A percentile compares a stretch with the other conserved stretches of the same genome.
phyloP scores from a whole-genome alignment of 345 rosid genomes.

The Aquilaria malaccensis region DNA sequence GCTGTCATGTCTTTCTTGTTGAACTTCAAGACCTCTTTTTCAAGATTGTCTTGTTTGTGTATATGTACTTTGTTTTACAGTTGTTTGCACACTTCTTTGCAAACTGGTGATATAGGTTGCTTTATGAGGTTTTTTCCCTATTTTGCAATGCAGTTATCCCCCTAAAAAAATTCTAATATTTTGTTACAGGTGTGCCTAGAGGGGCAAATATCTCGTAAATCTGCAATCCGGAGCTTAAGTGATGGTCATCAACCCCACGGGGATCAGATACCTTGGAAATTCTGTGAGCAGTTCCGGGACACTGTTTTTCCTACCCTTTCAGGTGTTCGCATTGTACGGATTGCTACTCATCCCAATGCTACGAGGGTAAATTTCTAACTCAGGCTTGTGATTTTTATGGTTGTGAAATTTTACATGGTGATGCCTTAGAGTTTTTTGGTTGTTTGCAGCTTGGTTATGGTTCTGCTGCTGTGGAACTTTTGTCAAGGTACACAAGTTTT shows the following conservation, averaged over 20 bases:
- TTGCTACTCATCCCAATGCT: constrained; percentile 96
- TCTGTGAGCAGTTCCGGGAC: constrained; percentile 82
- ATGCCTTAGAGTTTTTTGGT: background rate
- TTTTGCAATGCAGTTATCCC: background rate
- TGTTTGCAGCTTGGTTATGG: constrained; percentile 91
- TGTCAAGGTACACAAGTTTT: constrained; percentile 52
- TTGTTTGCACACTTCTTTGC: too few relatives aligned
- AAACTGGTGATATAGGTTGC: too few relatives aligned
- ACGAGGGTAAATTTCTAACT: constrained; percentile 55
- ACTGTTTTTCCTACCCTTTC: constrained; percentile 81
- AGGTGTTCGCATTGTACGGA: constrained; percentile 96
- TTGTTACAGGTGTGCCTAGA: constrained; percentile 68
- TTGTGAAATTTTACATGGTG: too few relatives aligned
- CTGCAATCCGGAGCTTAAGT: constrained; percentile 64
- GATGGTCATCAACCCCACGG: constrained; percentile 89
- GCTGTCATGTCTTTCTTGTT: too few relatives aligned
- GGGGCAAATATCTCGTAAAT: constrained; percentile 85
- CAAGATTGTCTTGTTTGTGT: too few relatives aligned
- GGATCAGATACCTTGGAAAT: constrained; percentile 99
- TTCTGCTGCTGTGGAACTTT: constrained; percentile 82
- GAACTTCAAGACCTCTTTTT: too few relatives aligned
- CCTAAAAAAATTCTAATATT: background rate
- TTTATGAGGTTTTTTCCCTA: background rate
- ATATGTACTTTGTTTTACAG: too few relatives aligned
- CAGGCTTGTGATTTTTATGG: background rate